These are phyloP conservation scores for Vanrija humicola DNA, from an alignment of 1,284 basidiomycete genomes.

Conservation along the genomic window DNA sequence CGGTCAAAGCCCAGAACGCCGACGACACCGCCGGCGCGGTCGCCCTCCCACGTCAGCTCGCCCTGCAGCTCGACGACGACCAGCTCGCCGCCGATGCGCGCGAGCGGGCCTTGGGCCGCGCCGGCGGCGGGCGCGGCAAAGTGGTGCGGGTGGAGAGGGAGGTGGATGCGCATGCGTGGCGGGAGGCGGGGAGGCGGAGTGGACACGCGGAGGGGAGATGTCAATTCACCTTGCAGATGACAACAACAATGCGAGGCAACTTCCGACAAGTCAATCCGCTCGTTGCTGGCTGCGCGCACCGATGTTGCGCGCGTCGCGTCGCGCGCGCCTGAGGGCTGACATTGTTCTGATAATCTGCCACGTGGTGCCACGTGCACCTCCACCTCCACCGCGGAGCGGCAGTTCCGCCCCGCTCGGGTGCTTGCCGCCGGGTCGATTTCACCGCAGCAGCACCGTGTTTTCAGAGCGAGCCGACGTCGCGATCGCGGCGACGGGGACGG, in stretches of 20 bases:
- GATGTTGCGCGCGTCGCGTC: too few relatives aligned
- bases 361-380: too few relatives aligned
- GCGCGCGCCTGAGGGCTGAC: neutral
- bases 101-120: slow-evolving; percentile 28
- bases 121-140: slow-evolving; percentile 18
- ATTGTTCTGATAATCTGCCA: too few relatives aligned
- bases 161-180: slow-evolving; percentile 48
- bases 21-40: slow-evolving; percentile 37
- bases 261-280: too few relatives aligned
- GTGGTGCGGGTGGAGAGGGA: slow-evolving; percentile 40
- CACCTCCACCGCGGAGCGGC: too few relatives aligned
- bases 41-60: slow-evolving; percentile 56
- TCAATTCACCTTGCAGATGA: neutral
- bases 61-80: slow-evolving; percentile 47
- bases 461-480: too few relatives aligned
- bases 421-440: too few relatives aligned
- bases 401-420: too few relatives aligned
- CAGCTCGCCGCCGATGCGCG: slow-evolving; percentile 42
- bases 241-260: neutral
- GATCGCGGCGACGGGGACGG: too few relatives aligned
- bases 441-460: too few relatives aligned
- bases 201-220: neutral
- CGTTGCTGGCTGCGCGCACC: too few relatives aligned
- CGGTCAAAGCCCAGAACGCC: slow-evolving; percentile 46
- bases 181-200: neutral